phyloP scores from a whole-genome alignment of 208 protist species.

The Crithidia bombi region DNA sequence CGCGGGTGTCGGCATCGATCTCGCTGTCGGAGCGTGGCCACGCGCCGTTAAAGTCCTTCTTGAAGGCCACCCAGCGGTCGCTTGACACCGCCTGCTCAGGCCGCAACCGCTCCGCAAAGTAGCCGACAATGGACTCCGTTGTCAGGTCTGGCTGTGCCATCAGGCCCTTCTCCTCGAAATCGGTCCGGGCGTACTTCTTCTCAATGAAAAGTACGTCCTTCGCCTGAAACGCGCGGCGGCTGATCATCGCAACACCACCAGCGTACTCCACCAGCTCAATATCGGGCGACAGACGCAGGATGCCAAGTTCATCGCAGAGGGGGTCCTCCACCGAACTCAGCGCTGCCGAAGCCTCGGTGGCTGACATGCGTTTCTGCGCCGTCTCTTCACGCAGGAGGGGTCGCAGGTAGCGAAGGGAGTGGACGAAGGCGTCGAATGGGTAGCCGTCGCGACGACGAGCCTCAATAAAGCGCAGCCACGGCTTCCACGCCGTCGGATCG shows the following conservation, averaged over 20 bases:
- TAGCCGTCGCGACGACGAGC: constrained; percentile 56
- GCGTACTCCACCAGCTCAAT: constrained; percentile 78
- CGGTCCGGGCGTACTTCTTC: constrained; percentile 60
- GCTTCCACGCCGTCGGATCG: constrained; percentile 60
- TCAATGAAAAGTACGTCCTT: constrained; percentile 79
- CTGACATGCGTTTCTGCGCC: constrained; percentile 28
- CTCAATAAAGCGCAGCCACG: constrained; percentile 73
- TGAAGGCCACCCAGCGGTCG: constrained; percentile 52
- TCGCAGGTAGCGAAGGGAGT: constrained; percentile 54
- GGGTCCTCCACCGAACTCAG: constrained; percentile 39
- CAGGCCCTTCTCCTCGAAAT: constrained; percentile 52
- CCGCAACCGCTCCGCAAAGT: constrained; percentile 70
- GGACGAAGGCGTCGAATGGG: constrained; percentile 82
- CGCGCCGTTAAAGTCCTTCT: constrained; percentile 70
- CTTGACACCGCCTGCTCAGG: constrained; percentile 50
- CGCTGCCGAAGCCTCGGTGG: constrained; percentile 29
- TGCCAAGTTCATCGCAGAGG: constrained; percentile 54
- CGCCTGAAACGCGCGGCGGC: constrained; percentile 55
- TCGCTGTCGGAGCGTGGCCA: constrained; percentile 75
- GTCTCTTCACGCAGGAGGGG: constrained; percentile 52
- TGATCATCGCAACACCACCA: constrained; percentile 78
- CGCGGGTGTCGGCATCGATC: constrained; percentile 51
- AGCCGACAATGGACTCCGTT: constrained; percentile 58
- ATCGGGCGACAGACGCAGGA: constrained; percentile 56
- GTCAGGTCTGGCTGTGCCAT: constrained; percentile 43